Percentiles rank a stretch among this genome's conserved stretches.
phyloP scores from a whole-genome alignment of 2,329 filamentous ascomycete genomes.

The Pyricularia sp. region DNA sequence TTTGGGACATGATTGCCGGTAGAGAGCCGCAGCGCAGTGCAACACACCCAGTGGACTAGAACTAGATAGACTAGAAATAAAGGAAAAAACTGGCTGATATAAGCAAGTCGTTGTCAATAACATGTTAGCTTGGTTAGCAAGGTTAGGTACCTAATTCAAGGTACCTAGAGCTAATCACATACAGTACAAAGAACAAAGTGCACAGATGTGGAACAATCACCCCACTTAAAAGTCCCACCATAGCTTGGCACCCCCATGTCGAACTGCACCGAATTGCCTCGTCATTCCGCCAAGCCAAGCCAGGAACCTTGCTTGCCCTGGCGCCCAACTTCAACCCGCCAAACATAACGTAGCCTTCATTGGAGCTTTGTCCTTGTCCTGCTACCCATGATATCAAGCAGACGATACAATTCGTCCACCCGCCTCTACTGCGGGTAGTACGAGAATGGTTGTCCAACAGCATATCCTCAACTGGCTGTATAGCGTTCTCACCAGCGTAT shows the following conservation, averaged over 20 bases:
- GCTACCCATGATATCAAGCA: not conserved
- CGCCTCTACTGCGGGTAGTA: constrained; percentile 1
- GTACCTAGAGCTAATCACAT: too few relatives aligned
- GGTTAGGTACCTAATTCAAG: too few relatives aligned
- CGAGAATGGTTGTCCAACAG: constrained; percentile 65
- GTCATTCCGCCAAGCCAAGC: not conserved
- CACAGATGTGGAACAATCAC: not conserved
- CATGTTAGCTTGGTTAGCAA: not conserved
- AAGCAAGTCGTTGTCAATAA: not conserved
- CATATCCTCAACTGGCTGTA: constrained; percentile 93
- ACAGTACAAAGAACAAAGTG: too few relatives aligned
- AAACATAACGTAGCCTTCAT: not conserved
- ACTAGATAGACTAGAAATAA: too few relatives aligned
- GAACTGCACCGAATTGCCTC: not conserved
- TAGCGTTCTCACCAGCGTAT: constrained; percentile 72
- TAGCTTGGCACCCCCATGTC: not conserved
- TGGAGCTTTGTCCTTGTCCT: not conserved
- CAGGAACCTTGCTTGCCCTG: not conserved
- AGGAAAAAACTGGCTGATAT: not conserved
- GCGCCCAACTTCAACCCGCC: not conserved
- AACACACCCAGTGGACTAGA: not conserved
- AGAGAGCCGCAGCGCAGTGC: not conserved
- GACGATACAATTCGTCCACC: not conserved
- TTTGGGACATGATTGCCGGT: not conserved
- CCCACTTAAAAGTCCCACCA: not conserved